Evolutionary conservation across 2,329 filamentous ascomycete genomes (phyloP), one percentile per base, ranked within the genome.

Genomic region (Penicillium verrucosum): DNA sequence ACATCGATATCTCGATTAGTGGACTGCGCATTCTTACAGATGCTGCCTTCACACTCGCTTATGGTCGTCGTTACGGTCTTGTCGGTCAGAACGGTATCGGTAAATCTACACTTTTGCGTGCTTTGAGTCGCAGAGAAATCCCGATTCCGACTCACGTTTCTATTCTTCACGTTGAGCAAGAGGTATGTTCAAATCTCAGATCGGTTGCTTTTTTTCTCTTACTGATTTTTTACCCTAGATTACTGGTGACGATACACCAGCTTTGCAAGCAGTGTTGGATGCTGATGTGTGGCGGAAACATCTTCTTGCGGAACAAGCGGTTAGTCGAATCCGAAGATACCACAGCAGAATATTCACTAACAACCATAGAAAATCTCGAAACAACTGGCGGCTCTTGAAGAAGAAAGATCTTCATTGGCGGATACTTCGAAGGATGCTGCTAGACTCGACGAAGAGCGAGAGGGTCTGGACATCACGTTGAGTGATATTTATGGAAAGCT

Each of bases 21-120:
- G 93, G 93, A 55, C 82, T 85, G 69, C 87, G 94, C 58, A 99
- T 99, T 63, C 79, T 97, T 65, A 90, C 89, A 43, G 93, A 99
- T 73, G 96, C 93, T 46, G 90, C 86, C 51, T 80, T 99, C 57
- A 97, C 92, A 1, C 81, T 99, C 62, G 88, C 94, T 0, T 97
- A 96, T 74, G 92, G 93, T 51, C 88, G 92, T 71, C 87, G 94
- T 64, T 99, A 99, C 76, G 94, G 94, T 85, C 81, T 99, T 63
- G 94, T 99, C 65, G 94, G 94, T 82, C 90, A 97, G 82, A 99
- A 99, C 84, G 94, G 94, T 91, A 93, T 99, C 63, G 94, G 90
- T 82, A 93, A 94, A 83, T 91, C 91, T 72, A 99, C 94, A n/a
- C 80, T 99, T 62, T 83, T 99, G 60, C 85, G 94, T 65, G 94